Evolutionary conservation across 805 yeast species (phyloP).

Genomic region (Kodamaea kakaduensis): DNA sequence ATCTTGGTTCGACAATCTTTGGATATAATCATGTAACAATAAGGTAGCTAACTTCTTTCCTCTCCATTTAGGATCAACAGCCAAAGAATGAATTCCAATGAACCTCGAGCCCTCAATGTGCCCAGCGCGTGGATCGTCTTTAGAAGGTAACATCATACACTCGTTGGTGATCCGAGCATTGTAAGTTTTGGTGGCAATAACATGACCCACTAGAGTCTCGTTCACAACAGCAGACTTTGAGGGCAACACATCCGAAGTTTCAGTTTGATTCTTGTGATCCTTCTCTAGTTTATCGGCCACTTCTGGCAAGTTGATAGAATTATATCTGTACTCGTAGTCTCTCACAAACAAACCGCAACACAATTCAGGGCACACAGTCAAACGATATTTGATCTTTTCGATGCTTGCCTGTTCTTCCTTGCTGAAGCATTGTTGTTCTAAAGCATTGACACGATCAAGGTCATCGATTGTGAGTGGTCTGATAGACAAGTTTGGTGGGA

Average conservation of each 20-base stretch:
- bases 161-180: constrained; percentile 49
- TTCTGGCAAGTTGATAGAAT: constrained; percentile 39
- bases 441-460: constrained; percentile 50
- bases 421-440: constrained; percentile 71
- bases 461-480: constrained; percentile 82
- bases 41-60: constrained; percentile 81
- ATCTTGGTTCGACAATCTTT: constrained; percentile 81
- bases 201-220: constrained; percentile 74
- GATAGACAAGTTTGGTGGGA: constrained; percentile 44
- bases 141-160: constrained; percentile 57
- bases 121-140: constrained; percentile 39
- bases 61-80: constrained; percentile 71
- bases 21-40: constrained; percentile 82
- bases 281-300: constrained; percentile 33
- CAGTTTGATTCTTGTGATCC: constrained; percentile 18
- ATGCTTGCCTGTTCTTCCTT: constrained; percentile 62
- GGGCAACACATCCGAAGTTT: constrained; percentile 40
- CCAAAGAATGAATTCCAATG: constrained; percentile 81
- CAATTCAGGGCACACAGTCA: constrained; percentile 82
- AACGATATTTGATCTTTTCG: constrained; percentile 64
- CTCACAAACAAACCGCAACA: constrained; percentile 84
- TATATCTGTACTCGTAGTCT: constrained; percentile 48
- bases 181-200: constrained; percentile 69
- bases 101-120: constrained; percentile 72
- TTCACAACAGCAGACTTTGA: constrained; percentile 46